Percentiles rank a stretch among this genome's conserved stretches.
Evolutionary conservation across 2,329 filamentous ascomycete genomes (phyloP).

Genomic region (Lecanoromycetidae sp.): DNA sequence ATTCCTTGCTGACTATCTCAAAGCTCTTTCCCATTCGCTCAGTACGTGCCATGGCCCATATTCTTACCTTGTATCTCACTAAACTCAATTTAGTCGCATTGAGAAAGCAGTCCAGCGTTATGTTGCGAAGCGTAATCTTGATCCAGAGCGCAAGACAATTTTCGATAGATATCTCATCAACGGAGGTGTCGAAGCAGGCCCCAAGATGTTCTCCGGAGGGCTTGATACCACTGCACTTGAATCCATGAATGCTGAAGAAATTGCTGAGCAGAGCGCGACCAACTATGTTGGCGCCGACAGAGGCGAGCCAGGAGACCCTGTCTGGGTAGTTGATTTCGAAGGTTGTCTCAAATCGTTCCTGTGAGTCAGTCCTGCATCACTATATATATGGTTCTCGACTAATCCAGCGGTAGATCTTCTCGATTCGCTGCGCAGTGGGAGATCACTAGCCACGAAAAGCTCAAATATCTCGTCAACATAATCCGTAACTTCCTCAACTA

Average conservation of each 20-base stretch:
- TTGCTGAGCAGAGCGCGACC: slow-evolving; percentile 51
- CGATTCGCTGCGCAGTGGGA: slow-evolving; percentile 46
- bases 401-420: slow-evolving; percentile 38
- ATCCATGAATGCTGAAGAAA: slow-evolving; percentile 50
- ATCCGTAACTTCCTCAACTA: slow-evolving; percentile 84
- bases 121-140: slow-evolving; percentile 62
- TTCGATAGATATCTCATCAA: slow-evolving; percentile 74
- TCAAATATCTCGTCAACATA: slow-evolving; percentile 53
- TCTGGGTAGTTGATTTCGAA: slow-evolving; percentile 60
- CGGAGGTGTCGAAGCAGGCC: slow-evolving; percentile 60
- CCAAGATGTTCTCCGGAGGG: slow-evolving; percentile 51
- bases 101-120: slow-evolving; percentile 77
- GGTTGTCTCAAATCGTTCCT: slow-evolving; percentile 67
- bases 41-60: slow-evolving; percentile 36
- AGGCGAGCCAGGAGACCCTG: slow-evolving; percentile 27
- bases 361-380: slow-evolving; percentile 33
- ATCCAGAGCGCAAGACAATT: slow-evolving; percentile 46
- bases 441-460: slow-evolving; percentile 40
- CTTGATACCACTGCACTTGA: slow-evolving; percentile 49
- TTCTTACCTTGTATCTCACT: slow-evolving; percentile 13
- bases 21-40: slow-evolving; percentile 43
- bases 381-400: background rate
- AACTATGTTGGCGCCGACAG: slow-evolving; percentile 45
- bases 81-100: slow-evolving; percentile 50
- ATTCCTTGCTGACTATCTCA: slow-evolving; percentile 16